phyloP scores from a whole-genome alignment of 768 basidiomycete species.

The Cystobasidium onofrii region DNA sequence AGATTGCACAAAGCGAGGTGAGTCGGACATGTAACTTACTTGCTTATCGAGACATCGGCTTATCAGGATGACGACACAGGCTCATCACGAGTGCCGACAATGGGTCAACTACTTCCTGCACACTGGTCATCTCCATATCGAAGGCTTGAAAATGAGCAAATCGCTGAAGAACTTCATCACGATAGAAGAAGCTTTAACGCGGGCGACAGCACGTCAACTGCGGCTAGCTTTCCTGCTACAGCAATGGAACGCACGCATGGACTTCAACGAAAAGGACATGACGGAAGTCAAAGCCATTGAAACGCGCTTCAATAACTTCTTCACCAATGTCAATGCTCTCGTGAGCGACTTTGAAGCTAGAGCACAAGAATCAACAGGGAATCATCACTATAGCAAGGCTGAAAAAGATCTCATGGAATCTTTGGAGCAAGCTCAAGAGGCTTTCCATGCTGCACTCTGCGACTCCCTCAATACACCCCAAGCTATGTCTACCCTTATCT shows the following conservation, averaged over 20 bases:
- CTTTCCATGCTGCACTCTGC: slow-evolving; percentile 77
- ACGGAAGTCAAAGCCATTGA: slow-evolving; percentile 82
- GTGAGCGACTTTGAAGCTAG: slow-evolving; percentile 51
- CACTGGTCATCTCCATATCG: slow-evolving; percentile 95
- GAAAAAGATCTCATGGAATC: slow-evolving; percentile 63
- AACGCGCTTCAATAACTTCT: slow-evolving; percentile 84
- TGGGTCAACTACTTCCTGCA: slow-evolving; percentile 99
- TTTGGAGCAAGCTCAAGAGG: slow-evolving; percentile 64
- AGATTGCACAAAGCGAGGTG: slow-evolving; percentile 92
- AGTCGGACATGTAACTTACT: not conserved
- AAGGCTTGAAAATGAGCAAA: slow-evolving; percentile 98
- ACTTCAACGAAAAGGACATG: slow-evolving; percentile 80
- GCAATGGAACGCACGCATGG: slow-evolving; percentile 83
- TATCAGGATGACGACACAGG: slow-evolving; percentile 50
- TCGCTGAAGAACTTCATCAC: slow-evolving; percentile 98
- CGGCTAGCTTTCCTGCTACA: slow-evolving; percentile 84
- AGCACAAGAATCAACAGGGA: slow-evolving; percentile 44
- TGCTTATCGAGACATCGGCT: no score
- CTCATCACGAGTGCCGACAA: slow-evolving; percentile 77
- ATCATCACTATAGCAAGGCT: slow-evolving; percentile 48
- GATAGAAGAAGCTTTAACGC: slow-evolving; percentile 76
- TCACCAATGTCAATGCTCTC: slow-evolving; percentile 74
- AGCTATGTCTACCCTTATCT: slow-evolving; percentile 65
- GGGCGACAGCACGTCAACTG: slow-evolving; percentile 75
- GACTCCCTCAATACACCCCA: slow-evolving; percentile 95